Evolutionary conservation across 1,284 basidiomycete species (phyloP), one percentile per base, ranked within the genome.

Genomic region (Lentinula novae-zelandiae): DNA sequence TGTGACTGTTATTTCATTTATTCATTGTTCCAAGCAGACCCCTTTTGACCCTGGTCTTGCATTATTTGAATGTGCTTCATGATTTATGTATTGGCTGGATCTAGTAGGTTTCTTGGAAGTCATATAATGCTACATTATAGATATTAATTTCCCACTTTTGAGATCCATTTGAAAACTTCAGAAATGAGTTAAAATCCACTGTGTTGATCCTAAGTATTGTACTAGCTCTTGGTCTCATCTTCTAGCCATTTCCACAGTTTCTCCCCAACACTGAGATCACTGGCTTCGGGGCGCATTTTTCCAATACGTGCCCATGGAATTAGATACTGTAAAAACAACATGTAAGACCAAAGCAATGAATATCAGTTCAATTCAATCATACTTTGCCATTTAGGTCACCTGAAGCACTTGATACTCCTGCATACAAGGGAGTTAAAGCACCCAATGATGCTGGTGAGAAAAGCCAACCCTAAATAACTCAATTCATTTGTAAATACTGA

Each of bases 261-360:
- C 56, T 66, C 49, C 5, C 51, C 38, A 39, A 60, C 38, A 33
- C 7, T 31, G 12, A 42, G 10, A 34, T 64, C 59, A 6, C 31
- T 46, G 5, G 61, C 53, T 49, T 60, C 63, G 33, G 51, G 51
- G 15, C 54, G 53, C 51, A 54, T 62, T 5, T 36, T 27, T 3
- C 63, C 61, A 2, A 57, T 48, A 8, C 63, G 31, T 31, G 63
- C 62, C 62, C 62, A 61, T 8, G 62, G 63, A 15, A 59, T 64
- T 3, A 64, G 57, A 31, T 64, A 64, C 63, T 64, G 20, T 39
- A 40, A 46, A 22, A 27, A 10, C 36, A 36, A 36, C 7, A 36
- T 10, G 10, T 36, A 36, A 36, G 36, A 8, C 10, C 36, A 8
- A 8, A 7, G 10, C 15, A 53, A 53, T 13, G n/a, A 15, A 13